Base-by-base conservation (phyloP, 345 rosid species). In the Alliaria petiolata region DNA sequence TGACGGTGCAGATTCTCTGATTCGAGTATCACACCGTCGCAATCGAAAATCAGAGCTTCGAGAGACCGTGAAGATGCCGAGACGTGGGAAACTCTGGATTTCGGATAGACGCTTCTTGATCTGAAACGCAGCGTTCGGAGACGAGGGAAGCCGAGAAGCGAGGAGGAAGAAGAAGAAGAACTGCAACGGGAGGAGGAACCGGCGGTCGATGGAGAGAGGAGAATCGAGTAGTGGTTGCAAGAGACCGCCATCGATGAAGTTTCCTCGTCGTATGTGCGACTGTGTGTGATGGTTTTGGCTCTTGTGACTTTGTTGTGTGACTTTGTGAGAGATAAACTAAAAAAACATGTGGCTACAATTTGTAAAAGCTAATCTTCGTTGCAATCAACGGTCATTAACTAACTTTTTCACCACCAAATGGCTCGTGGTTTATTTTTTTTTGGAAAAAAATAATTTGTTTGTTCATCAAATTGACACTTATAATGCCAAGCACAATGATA, bases 1-100 rank as follows among this genome's bases (percentile, higher is more conserved):
- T 91, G 91, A 62, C 97, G 92, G 57, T 93, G 97, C 45, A 93
- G 76, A 79, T 91, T 86, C 81, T 93, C 97, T 0, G 98, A 93
- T 36, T 93, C 98, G 0, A 93, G 82, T 45, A 93, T 93, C 9
- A 91, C 98, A 8, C 98, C 98, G 49, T 91, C 98, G 58, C 98
- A 93, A 72, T 93, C 97, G 60, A 93, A 93, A 14, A 93, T 82
- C 45, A 93, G 85, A 77, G 95, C 97, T 76, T 83, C 61, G 0
- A 93, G 91, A 30, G 92, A 83, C 2, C 73, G 69, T 6, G 89
- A 76, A 47, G 92, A 76, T 16, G 87, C 81, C 0, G 76, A 69
- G 64, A 78, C 72, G 0, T 71, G 54, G 30, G 74, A 58, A 13
- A 20, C 46, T 4, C 67, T 44, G 0, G 57, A 12, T 20, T 61